Conservation (phyloP, 202 grass and related monocot species). For the Setaria viridis region DNA sequence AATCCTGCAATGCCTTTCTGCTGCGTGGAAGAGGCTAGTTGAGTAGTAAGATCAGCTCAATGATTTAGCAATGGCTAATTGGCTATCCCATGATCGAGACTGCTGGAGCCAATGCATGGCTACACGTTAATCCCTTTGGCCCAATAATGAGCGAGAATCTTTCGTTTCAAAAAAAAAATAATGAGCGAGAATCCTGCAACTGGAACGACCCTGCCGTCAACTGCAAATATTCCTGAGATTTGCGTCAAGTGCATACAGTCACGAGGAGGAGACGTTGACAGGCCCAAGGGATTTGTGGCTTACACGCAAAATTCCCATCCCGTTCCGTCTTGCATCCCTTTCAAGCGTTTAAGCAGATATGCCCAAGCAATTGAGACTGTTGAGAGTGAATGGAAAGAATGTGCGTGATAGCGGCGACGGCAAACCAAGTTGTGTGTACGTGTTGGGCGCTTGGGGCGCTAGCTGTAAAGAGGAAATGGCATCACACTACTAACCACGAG, state of each 20-base stretch:
- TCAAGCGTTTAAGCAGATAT: not conserved
- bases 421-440: not conserved
- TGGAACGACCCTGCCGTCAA: conserved; percentile 13
- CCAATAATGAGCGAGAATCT: too few species aligned
- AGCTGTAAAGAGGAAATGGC: not conserved
- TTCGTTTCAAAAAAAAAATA: too few species aligned
- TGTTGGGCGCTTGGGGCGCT: not conserved
- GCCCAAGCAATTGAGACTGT: conserved; percentile 3
- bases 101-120: too few species aligned
- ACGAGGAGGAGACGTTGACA: conserved; percentile 39
- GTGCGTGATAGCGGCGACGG: not conserved
- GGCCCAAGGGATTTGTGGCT: conserved; percentile 25
- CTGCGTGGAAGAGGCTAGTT: too few species aligned
- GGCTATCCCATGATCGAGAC: too few species aligned
- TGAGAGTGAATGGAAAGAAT: not conserved
- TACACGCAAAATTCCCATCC: conserved; percentile 23
- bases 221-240: conserved; percentile 24
- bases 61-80: too few species aligned
- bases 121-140: too few species aligned
- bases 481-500: not conserved
- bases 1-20: not conserved
- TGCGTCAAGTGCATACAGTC: conserved; percentile 21
- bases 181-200: too few species aligned
- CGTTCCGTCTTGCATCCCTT: conserved; percentile 32
- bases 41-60: not conserved